Conservation (phyloP, 352 stramenopile genomes). For the Phytophthora syringae region DNA sequence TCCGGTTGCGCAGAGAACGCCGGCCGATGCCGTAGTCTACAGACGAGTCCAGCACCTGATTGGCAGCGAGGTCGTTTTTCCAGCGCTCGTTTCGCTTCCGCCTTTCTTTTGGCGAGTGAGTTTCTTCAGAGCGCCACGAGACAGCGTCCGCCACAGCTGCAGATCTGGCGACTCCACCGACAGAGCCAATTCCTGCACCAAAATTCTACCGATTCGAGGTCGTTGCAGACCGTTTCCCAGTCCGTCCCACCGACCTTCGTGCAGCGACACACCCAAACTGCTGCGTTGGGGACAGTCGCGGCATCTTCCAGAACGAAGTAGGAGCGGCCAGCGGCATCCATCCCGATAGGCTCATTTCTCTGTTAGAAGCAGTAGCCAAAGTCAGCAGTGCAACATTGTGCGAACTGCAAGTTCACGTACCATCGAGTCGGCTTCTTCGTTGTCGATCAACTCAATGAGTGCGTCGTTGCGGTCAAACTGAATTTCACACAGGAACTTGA, state of each 20-base stretch:
- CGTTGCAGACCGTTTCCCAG: constrained; percentile 72
- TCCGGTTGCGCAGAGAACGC: constrained; percentile 53
- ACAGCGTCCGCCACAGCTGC: constrained; percentile 59
- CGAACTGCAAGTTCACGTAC: constrained; percentile 23
- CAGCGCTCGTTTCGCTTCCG: constrained; percentile 46
- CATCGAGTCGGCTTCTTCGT: constrained; percentile 57
- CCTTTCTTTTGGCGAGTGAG: constrained; percentile 58
- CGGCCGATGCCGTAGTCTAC: constrained; percentile 30
- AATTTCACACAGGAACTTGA: constrained; percentile 70
- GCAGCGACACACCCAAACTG: constrained; percentile 69
- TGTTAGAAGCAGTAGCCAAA: constrained; percentile 26
- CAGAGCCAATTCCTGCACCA: constrained; percentile 56
- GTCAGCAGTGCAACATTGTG: background rate
- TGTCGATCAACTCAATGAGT: constrained; percentile 61
- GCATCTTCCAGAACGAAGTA: constrained; percentile 76
- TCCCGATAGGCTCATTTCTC: constrained; percentile 57
- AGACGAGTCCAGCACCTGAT: constrained; percentile 33
- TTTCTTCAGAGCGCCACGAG: constrained; percentile 50
- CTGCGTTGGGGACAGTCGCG: constrained; percentile 54
- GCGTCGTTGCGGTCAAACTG: constrained; percentile 73
- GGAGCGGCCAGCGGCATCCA: constrained; percentile 48
- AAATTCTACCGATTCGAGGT: constrained; percentile 57
- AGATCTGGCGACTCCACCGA: constrained; percentile 57
- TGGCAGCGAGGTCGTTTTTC: constrained; percentile 46
- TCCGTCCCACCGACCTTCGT: constrained; percentile 36